phyloP scores from a whole-genome alignment of 768 basidiomycete genomes.

The Kwoniella bestiolae region DNA sequence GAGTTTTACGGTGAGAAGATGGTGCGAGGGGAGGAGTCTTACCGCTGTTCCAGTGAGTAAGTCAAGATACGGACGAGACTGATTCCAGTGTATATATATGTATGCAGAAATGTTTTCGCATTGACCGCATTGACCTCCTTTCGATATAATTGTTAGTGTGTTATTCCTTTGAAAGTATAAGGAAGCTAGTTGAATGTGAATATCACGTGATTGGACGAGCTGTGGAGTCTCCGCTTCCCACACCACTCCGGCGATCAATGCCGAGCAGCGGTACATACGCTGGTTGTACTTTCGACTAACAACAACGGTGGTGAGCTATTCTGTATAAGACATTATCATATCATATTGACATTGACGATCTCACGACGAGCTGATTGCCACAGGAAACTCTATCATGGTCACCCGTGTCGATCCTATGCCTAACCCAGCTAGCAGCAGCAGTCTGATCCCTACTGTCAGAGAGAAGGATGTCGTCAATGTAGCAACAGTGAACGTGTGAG shows the following conservation, averaged over 20 bases:
- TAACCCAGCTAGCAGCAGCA: background rate
- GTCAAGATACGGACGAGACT: too few species aligned
- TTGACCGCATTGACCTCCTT: background rate
- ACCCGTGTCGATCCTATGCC: background rate
- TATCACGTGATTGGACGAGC: background rate
- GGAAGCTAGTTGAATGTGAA: too few species aligned
- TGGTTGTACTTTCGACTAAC: background rate
- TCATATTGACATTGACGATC: too few species aligned
- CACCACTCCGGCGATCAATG: background rate
- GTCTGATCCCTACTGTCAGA: background rate
- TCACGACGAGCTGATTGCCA: too few species aligned
- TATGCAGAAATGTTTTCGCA: background rate
- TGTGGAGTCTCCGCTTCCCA: constrained; percentile 4
- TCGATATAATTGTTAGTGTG: too few species aligned
- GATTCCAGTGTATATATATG: too few species aligned
- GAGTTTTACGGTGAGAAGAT: too few species aligned
- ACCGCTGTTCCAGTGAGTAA: too few species aligned
- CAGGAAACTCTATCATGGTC: constrained; percentile 6
- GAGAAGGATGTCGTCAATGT: background rate
- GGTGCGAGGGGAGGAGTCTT: too few species aligned
- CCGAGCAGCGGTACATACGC: background rate
- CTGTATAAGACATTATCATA: too few species aligned
- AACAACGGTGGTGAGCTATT: too few species aligned
- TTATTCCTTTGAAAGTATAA: too few species aligned
- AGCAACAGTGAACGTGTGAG: constrained; percentile 25